Base-by-base conservation (phyloP, 257 asterid species). In the Nicotiana knightiana region DNA sequence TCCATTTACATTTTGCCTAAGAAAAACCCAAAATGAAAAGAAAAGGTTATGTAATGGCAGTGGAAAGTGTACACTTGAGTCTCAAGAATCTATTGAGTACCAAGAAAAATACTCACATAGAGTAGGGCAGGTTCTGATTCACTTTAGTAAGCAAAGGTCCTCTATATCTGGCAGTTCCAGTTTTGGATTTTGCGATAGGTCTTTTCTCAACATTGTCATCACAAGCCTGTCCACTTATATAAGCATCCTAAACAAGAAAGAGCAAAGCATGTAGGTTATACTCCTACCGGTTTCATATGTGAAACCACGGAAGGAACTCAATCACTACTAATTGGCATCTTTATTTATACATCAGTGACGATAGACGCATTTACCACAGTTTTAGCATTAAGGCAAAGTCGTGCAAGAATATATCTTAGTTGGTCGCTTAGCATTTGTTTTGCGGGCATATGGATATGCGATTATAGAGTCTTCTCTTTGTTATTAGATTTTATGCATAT, bases 231-330 rank as follows among this genome's bases (percentile, higher is more conserved):
- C 65, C 81, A 76, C 91, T 86, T 81, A 91, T 79, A 71, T 86
- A 93, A 17, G 90, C 90, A 80, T 93, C 87, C 97, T 93, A 67
- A 48, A 17, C 39, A 66, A 33, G 76, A 51, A 62, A 83, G 79
- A 53, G 53, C 11, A 16, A 62, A 65, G 4, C 17, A 37, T 46
- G 80, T 78, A 43, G 48, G 48, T 43, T 8, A 43, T 43, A 43
- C 48, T 43, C 48, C 3, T 43, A 43, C 11, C 3, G 48, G 48
- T 43, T 43, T 43, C 48, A 43, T 43, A 43, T 8, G 48, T 43
- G 48, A 43, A 43, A 7, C 3, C 10, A 43, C 48, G 48, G 48
- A 43, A 43, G 11, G 48, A 43, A 43, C 48, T 43, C 48, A 43
- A 43, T 43, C 48, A 43, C 10, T 43, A 43, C 48, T 43, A 43